Evolutionary conservation across 495 filamentous ascomycete genomes (phyloP).

Genomic region (Massariosphaeria phaeospora): DNA sequence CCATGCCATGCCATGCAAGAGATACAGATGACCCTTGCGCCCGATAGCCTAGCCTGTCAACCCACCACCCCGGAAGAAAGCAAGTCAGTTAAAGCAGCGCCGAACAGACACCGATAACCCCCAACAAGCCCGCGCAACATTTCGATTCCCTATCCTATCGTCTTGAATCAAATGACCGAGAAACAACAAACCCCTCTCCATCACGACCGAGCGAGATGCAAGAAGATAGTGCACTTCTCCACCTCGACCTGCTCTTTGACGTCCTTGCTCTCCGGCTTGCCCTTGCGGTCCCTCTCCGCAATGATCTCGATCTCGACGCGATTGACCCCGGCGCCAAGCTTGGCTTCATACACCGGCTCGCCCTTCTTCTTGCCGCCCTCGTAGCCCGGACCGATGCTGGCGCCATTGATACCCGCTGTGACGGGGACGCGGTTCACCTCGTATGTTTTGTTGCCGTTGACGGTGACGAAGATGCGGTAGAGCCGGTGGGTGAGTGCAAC

Average conservation of each 20-base stretch:
- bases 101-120: no score
- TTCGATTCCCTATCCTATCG: no score
- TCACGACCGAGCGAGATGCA: no score
- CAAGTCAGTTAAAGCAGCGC: no score
- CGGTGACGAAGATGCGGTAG: slow-evolving; percentile 59
- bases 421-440: slow-evolving; percentile 29
- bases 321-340: slow-evolving; percentile 38
- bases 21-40: no score
- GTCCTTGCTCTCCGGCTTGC: slow-evolving; percentile 13
- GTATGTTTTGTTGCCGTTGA: slow-evolving; percentile 38
- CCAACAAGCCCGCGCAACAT: no score
- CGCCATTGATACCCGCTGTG: slow-evolving; percentile 26
- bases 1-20: no score
- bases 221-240: slow-evolving; percentile 41
- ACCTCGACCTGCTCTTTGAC: slow-evolving; percentile 35
- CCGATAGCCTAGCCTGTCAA: no score
- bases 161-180: no score
- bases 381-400: background rate
- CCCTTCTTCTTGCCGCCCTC: slow-evolving; percentile 31
- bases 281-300: slow-evolving; percentile 30
- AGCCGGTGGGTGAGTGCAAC: slow-evolving; percentile 53
- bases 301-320: slow-evolving; percentile 42
- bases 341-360: slow-evolving; percentile 39
- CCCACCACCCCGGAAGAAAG: no score
- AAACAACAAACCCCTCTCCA: no score